Evolutionary conservation across 495 filamentous ascomycete species (phyloP), one percentile per base, ranked within the genome.

Genomic region (Penicillium longicatenatum): DNA sequence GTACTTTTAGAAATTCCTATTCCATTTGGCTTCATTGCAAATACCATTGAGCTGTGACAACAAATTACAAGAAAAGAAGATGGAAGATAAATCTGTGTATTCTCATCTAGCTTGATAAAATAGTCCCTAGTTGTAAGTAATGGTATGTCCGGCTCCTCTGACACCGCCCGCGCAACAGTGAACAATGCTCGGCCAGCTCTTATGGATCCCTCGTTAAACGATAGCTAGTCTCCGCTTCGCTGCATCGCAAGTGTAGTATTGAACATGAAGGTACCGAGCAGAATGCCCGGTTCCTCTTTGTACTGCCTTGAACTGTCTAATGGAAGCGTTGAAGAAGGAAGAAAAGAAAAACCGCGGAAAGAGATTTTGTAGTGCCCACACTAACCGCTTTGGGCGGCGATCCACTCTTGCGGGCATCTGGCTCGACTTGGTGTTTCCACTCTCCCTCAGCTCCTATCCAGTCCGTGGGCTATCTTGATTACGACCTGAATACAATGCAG

Each of bases 281-380:
- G 86, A 90, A 93, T 79, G 89, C 76, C 83, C 79, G 73, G 66
- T 68, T 75, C 70, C 77, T 72, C 75, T 69, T 70, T 72, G 73
- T 84, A 83, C 87, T 88, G 88, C 76, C 80, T 82, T 87, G 90
- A 82, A 93, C 90, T 94, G 89, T 92, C 89, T 92, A 83, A 80
- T 81, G 87, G 85, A 80, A 83, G 88, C 88, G 88, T 89, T 84
- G 81, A 70, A 71, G 74, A 75, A 71, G 71, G 70, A 79, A 71
- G 60, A 67, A 73, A 71, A 59, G 50, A 65, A 66, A 54, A 46
- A 57, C 49, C 31, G 59, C 39, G 54, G 14, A 48, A 68, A 65
- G 67, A 67, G 70, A 57, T 58, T 67, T 61, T 65, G 21, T 44
- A 57, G 48, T 48, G 55, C 17, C 24, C 53, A 66, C 68, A 76